Evolutionary conservation across 768 basidiomycete genomes (phyloP), one percentile per base, ranked within the genome.

Genomic region (Fomitopsis serialis): DNA sequence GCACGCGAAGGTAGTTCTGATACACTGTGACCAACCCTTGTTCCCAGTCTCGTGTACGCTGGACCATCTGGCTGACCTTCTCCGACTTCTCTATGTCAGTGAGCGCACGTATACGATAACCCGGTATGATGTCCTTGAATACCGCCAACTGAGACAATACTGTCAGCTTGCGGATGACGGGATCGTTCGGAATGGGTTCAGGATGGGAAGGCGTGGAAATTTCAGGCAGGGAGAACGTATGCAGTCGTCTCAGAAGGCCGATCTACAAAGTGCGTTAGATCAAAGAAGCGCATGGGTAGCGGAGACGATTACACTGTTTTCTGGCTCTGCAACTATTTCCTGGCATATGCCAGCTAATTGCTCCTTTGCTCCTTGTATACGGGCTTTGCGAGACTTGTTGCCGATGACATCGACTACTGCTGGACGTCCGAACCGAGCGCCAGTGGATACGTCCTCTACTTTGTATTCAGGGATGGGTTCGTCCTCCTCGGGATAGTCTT

Each of bases 61-160:
- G 78, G 8, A 99, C 94, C 74, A 91, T 85, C 70, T 98, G 96
- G 67, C 92, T 84, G 59, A 97, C 92, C 71, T 96, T 97, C 69
- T 94, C 92, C 3, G 84, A 74, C 68, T 89, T 92, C 70, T 99
- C 97, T 59, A 81, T 81, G 48, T 93, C 96, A 7, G 92, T 94
- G 42, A 98, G 75, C 17, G 84, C 72, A 50, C 97, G 92, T 66
- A 99, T 96, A 55, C 94, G 87, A 70, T 98, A 99, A 2, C 92
- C 92, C 23, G 97, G 97, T 40, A 98, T 85, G 57, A 98, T 81
- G 68, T 99, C 97, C 66, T 92, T 94, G 78, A 92, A 97, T 11
- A 98, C 91, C 24, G 94, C 89, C 27, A 98, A 75, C 63, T 96
- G 87, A 12, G 93, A 96, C 37, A 98, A 73, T 45, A 95, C 79